Evolutionary conservation across 1,284 basidiomycete species (phyloP), one percentile per base, ranked within the genome.

Genomic region (Sanghuangporus weigelae): DNA sequence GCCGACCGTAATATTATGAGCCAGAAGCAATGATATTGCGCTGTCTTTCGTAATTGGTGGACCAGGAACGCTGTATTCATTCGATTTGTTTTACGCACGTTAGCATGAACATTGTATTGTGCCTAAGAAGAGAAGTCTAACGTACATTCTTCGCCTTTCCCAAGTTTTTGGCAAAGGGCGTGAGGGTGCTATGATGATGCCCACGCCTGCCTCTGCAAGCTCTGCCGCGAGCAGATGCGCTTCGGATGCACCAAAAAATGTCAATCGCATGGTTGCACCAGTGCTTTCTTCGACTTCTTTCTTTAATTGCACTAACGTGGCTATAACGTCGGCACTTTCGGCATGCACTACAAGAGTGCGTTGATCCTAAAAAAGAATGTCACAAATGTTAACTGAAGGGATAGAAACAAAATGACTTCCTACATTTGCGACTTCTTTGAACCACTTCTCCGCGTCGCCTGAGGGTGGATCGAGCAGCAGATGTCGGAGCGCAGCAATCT

Each of bases 201-300:
- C 90, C 11, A 96, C 82, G 38, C 84, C 75, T 1, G 87, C 87
- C 53, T 81, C 76, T 0, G 84, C 89, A 14, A 97, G 76, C 67
- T 95, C 86, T 53, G 84, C 77, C 1, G 93, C 92, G 35, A 96
- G 73, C 5, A 91, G 74, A 72, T 92, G 82, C 0, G 91, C 85
- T 73, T 96, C 94, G 0, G 84, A 74, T 0, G 80, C 93, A 7
- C 92, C 90, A 1, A 84, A 76, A 59, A 90, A 81, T 2, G 84
- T 87, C 70, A 91, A 71, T 63, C 77, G 80, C 26, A 90, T 74
- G 1, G 67, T 63, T 1, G 69, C 70, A 6, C 79, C 71, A 1
- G 73, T 79, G 49, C 70, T 66, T 0, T 69, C 68, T 65, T 93
- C 90, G 14, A 91, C 81, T 67, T 93, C 86, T 65, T 79, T 78